A percentile compares a stretch with the other conserved stretches of the same genome.
These are phyloP conservation scores for Oryza australiensis DNA, from an alignment of 176 grass and related monocot species.

Conservation along the genomic window DNA sequence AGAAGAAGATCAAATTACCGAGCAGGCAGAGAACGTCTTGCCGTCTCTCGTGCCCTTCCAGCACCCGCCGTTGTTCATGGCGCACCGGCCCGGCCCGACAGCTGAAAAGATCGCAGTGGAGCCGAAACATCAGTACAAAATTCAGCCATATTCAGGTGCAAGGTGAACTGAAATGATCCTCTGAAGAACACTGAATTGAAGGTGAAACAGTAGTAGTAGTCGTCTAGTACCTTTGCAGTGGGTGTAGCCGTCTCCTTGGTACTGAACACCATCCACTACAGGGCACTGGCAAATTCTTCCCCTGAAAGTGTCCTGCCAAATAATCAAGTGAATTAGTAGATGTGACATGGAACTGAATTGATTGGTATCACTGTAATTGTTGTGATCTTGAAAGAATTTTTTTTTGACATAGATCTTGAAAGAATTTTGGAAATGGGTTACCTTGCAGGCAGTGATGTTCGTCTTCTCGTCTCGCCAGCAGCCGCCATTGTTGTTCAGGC, in stretches of 20 bases:
- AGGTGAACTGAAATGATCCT: neutral
- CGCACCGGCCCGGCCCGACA: constrained; percentile 78
- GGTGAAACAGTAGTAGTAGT: too few relatives aligned
- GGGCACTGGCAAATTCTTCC: constrained; percentile 86
- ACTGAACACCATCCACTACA: constrained; percentile 59
- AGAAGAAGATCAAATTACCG: constrained; percentile 31
- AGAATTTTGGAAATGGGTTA: neutral
- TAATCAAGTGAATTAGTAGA: neutral
- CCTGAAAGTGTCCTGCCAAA: constrained; percentile 79
- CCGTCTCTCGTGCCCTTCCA: constrained; percentile 63
- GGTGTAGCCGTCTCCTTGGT: constrained; percentile 79
- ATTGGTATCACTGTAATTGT: neutral
- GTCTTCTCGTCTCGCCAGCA: constrained; percentile 63
- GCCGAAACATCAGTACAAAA: neutral
- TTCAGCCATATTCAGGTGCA: neutral
- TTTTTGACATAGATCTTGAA: too few relatives aligned
- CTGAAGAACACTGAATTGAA: neutral
- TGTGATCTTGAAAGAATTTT: neutral
- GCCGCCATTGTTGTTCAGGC: constrained; percentile 69
- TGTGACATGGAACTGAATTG: neutral
- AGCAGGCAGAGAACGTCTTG: constrained; percentile 75
- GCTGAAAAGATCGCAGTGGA: constrained; percentile 41
- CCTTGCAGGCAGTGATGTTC: constrained; percentile 79
- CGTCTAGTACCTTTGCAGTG: constrained; percentile 59
- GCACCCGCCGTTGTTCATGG: constrained; percentile 77